phyloP scores from a whole-genome alignment of 495 filamentous ascomycete genomes.

The Xanthoparmelia taractica region DNA sequence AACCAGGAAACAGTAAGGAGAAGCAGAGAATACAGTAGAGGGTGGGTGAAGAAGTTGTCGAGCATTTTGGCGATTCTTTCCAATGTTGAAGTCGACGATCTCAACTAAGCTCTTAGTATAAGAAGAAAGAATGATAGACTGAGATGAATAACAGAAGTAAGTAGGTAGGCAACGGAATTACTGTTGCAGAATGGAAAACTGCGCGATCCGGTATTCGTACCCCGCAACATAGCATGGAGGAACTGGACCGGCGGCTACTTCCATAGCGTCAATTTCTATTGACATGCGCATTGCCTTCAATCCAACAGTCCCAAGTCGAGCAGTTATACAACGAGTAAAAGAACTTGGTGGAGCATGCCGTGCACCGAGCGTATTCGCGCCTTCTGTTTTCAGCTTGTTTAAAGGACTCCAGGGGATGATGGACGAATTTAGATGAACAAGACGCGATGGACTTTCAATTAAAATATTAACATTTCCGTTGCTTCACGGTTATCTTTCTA shows the following conservation, averaged over 20 bases:
- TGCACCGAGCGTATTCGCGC: background rate
- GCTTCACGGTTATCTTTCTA: background rate
- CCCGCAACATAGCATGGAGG: background rate
- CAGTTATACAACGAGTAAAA: no score
- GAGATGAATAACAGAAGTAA: no score
- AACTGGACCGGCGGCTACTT: no score
- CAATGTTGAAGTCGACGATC: background rate
- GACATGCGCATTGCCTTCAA: no score
- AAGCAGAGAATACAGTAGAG: background rate
- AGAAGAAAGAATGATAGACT: background rate
- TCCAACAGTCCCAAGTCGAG: no score
- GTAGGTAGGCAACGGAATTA: no score
- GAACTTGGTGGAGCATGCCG: background rate
- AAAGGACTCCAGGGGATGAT: background rate
- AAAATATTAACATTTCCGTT: background rate
- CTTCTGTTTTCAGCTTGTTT: background rate
- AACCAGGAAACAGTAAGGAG: background rate
- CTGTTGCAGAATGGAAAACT: no score
- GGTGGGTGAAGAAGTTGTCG: conserved; percentile 4
- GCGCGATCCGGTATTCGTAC: background rate
- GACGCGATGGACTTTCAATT: background rate
- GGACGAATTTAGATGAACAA: background rate
- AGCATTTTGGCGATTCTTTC: conserved; percentile 1
- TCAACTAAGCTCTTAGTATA: background rate
- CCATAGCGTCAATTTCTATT: no score